These are phyloP conservation scores for Pochonia chlamydosporia DNA, from an alignment of 2,329 filamentous ascomycete species.

Conservation along the genomic window DNA sequence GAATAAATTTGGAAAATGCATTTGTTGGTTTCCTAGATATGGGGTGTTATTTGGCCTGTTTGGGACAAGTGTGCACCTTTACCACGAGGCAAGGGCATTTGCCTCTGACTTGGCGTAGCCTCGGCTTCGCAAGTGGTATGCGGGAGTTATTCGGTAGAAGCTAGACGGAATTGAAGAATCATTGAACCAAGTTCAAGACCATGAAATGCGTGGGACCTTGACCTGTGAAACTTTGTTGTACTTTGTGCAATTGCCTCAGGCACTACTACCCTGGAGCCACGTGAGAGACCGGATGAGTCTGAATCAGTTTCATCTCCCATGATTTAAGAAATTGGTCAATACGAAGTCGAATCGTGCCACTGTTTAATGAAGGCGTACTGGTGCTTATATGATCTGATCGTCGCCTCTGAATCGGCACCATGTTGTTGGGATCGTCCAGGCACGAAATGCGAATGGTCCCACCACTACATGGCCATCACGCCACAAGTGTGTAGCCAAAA, in stretches of 20 bases:
- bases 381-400: too few relatives aligned
- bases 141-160: slow-evolving; percentile 13
- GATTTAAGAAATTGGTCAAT: too few relatives aligned
- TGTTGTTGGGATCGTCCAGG: neutral
- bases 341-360: neutral
- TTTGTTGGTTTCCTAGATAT: neutral
- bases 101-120: neutral
- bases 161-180: slow-evolving; percentile 14
- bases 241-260: neutral
- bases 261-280: neutral
- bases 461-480: slow-evolving; percentile 4
- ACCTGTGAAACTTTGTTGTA: too few relatives aligned
- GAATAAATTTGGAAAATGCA: neutral
- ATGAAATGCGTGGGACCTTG: too few relatives aligned
- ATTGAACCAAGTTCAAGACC: slow-evolving; percentile 1
- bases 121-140: slow-evolving; percentile 1
- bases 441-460: slow-evolving; percentile 1
- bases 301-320: neutral
- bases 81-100: neutral
- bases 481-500: too few relatives aligned
- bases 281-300: neutral
- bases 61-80: neutral
- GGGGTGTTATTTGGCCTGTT: neutral
- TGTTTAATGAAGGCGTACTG: neutral
- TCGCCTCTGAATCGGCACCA: neutral